Base-by-base conservation (phyloP, 2,329 filamentous ascomycete genomes). In the Zalaria sp. region DNA sequence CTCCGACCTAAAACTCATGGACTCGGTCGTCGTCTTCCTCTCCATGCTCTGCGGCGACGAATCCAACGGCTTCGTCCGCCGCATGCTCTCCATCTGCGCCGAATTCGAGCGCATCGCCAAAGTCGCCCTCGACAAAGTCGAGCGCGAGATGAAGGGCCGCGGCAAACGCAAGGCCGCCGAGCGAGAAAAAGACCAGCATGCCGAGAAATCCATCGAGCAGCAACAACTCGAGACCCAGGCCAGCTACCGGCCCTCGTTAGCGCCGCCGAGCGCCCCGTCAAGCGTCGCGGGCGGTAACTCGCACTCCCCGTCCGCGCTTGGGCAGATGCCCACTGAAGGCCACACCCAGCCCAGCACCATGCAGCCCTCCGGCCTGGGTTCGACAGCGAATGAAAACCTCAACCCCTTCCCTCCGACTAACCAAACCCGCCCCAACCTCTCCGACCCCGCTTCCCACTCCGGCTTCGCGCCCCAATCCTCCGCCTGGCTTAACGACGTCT, bases 31-130 rank as follows among this genome's bases (percentile, higher is more conserved):
- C 42, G 87, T 79, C 35, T 98, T 96, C 61, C 65, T 98, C 29
- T 86, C 83, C 3, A 88, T 85, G 62, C 72, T 98, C 8, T 83
- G 83, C n/a, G 76, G 82, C 31, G 89, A 96, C 53, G 58, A 61
- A 41, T 49, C 53, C 1, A 91, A 88, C 44, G 84, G 87, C 35
- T 88, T 85, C 53, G 85, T 96, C 4, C 85, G 86, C 57, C 83
- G 91, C 39, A 96, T 96, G 86, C 74, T 95, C 11, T 82, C 81
- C 25, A 81, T 96, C 1, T 96, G 89, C 60, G 77, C 84, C n/a
- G 91, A 98, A 55, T 98, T 98, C 52, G 88, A 94, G 59, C 79
- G 91, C 44, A 95, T 98, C 49, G 87, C 87, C 31, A 85, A 81
- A 55, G 78, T 87, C 3, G 86, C 94, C 5, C 79, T 96, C 37